phyloP scores from a whole-genome alignment of 2,329 filamentous ascomycete species.

The Emericellopsis atlantica region DNA sequence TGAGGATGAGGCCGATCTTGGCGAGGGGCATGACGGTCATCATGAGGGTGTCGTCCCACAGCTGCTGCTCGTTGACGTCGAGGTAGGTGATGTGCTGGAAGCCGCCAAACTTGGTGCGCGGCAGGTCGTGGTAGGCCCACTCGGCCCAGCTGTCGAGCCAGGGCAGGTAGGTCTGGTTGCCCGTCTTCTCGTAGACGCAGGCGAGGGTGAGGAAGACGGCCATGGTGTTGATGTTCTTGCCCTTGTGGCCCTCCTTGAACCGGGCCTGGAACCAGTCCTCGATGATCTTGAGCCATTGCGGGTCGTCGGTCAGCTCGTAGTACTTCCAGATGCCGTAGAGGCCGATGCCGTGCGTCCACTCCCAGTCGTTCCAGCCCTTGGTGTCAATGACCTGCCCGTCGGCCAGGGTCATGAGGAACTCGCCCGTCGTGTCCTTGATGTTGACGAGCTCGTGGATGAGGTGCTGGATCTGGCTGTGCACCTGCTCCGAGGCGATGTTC shows the following conservation, averaged over 20 bases:
- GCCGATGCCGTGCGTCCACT: conserved; percentile 72
- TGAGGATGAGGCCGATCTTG: conserved; percentile 63
- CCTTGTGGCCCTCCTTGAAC: conserved; percentile 58
- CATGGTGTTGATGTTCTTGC: conserved; percentile 83
- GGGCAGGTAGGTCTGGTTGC: conserved; percentile 55
- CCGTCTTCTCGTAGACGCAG: conserved; percentile 64
- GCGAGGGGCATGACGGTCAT: conserved; percentile 75
- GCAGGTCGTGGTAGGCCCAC: conserved; percentile 69
- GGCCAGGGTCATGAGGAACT: conserved; percentile 57
- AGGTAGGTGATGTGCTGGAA: conserved; percentile 70
- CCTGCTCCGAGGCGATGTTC: conserved; percentile 30
- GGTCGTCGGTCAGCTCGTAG: conserved; percentile 57
- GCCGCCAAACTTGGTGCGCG: conserved; percentile 55
- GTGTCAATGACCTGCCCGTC: conserved; percentile 72
- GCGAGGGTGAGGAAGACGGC: conserved; percentile 64
- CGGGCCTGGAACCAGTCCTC: conserved; percentile 61
- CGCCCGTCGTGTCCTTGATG: conserved; percentile 62
- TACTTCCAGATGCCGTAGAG: conserved; percentile 77
- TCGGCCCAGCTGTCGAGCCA: conserved; percentile 76
- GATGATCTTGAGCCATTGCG: conserved; percentile 49
- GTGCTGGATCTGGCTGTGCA: conserved; percentile 45
- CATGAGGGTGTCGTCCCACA: conserved; percentile 82
- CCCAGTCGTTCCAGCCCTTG: conserved; percentile 76
- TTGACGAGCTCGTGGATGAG: conserved; percentile 65
- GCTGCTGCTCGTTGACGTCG: conserved; percentile 57